Conservation (phyloP, 2,329 filamentous ascomycete genomes). For the Hyphodiscus sp. region DNA sequence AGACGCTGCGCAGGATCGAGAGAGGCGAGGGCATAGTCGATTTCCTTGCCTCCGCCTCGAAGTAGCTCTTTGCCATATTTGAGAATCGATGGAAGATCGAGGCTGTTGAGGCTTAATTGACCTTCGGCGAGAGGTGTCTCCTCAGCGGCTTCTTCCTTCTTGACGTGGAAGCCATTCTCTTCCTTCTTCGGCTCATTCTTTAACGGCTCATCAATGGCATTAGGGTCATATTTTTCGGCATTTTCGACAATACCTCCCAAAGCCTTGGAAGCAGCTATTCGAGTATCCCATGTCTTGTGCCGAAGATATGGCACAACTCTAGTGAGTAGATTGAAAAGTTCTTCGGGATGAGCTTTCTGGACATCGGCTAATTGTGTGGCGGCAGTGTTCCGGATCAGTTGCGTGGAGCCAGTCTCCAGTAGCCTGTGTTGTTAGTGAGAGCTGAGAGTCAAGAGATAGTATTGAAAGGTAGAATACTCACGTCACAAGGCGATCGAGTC, state of each 20-base stretch:
- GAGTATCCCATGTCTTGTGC: slow-evolving; percentile 95
- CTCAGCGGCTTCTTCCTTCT: slow-evolving; percentile 56
- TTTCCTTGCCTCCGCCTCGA: slow-evolving; percentile 70
- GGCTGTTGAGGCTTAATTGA: slow-evolving; percentile 62
- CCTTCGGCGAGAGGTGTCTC: slow-evolving; percentile 39
- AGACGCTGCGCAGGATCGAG: slow-evolving; percentile 78
- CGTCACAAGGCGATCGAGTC: slow-evolving; percentile 82
- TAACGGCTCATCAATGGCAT: slow-evolving; percentile 56
- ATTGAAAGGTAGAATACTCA: slow-evolving; percentile 45
- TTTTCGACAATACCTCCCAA: slow-evolving; percentile 91
- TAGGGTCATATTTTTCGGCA: slow-evolving; percentile 82
- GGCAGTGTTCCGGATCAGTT: slow-evolving; percentile 91
- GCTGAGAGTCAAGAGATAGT: slow-evolving; percentile 2
- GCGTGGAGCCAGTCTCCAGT: slow-evolving; percentile 94
- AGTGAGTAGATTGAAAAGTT: slow-evolving; percentile 90
- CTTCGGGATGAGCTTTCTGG: slow-evolving; percentile 96
- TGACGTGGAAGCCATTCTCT: slow-evolving; percentile 34
- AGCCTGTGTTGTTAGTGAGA: slow-evolving; percentile 49
- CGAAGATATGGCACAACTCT: slow-evolving; percentile 92
- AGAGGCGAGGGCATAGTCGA: slow-evolving; percentile 77
- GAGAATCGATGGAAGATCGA: slow-evolving; percentile 75
- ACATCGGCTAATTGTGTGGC: slow-evolving; percentile 96
- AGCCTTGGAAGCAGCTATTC: slow-evolving; percentile 87
- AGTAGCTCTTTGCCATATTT: slow-evolving; percentile 79
- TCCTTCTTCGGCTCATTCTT: slow-evolving; percentile 40